Conservation (phyloP, 2,329 filamentous ascomycete species). For the Emergomyces pasteurianus region DNA sequence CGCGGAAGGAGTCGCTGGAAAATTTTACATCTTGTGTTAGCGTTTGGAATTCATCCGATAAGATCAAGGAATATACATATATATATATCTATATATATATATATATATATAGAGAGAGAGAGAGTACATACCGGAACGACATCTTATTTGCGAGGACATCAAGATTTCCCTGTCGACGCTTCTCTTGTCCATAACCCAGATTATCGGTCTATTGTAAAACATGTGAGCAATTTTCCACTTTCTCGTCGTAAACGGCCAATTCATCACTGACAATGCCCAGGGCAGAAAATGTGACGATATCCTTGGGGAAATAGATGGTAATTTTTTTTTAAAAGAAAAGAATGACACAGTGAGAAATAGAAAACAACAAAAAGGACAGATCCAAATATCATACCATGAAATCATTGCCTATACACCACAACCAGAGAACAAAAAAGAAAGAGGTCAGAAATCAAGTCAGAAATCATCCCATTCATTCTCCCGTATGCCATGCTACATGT, state of each 20-base stretch:
- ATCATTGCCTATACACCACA: constrained; percentile 45
- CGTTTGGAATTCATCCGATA: background rate
- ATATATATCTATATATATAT: no score
- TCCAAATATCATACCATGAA: constrained; percentile 39
- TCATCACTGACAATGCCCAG: background rate
- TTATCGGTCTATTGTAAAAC: constrained; percentile 64
- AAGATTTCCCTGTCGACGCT: constrained; percentile 60
- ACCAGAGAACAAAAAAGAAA: constrained; percentile 8
- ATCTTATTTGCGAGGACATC: constrained; percentile 61
- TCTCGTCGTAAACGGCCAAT: background rate
- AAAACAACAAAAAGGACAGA: background rate
- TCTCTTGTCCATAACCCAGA: constrained; percentile 65
- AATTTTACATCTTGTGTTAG: background rate
- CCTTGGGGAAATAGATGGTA: background rate
- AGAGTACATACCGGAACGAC: constrained; percentile 50
- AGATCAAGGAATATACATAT: background rate
- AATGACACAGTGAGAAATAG: no score
- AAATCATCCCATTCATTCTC: background rate
- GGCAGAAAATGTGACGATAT: background rate
- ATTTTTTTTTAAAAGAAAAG: no score
- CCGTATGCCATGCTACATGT: background rate
- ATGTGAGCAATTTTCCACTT: background rate
- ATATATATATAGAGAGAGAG: background rate
- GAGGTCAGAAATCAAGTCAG: background rate
- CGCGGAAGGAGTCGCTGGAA: constrained; percentile 63